phyloP scores from a whole-genome alignment of 106 monocot genomes.

The Dactylorhiza incarnata region DNA sequence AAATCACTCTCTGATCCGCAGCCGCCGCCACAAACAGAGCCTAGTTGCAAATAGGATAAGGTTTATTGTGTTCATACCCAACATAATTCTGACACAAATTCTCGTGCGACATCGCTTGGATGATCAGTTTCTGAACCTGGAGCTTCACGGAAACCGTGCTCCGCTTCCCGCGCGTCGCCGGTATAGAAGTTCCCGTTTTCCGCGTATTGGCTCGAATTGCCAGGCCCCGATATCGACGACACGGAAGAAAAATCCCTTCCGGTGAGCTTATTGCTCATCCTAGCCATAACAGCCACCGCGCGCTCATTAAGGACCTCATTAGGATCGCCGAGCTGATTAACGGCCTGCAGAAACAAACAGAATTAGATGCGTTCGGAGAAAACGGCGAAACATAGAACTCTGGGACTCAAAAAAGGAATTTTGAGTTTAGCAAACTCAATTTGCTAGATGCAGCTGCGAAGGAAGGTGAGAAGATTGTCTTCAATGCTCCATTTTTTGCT shows the following conservation, averaged over 20 bases:
- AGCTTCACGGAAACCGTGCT: slow-evolving; percentile 75
- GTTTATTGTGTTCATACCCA: slow-evolving; percentile 41
- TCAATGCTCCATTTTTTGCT: too few relatives aligned
- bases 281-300: slow-evolving; percentile 79
- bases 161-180: slow-evolving; percentile 59
- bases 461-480: too few relatives aligned
- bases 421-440: too few relatives aligned
- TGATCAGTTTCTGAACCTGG: slow-evolving; percentile 77
- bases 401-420: too few relatives aligned
- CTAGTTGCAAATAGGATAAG: not conserved
- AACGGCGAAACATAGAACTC: not conserved
- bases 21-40: too few relatives aligned
- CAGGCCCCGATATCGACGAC: slow-evolving; percentile 31
- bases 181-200: slow-evolving; percentile 29
- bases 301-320: slow-evolving; percentile 90
- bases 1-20: too few relatives aligned
- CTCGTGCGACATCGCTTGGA: slow-evolving; percentile 79
- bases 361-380: not conserved
- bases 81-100: slow-evolving; percentile 94
- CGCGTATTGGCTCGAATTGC: slow-evolving; percentile 29
- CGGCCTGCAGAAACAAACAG: slow-evolving; percentile 38
- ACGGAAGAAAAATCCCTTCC: slow-evolving; percentile 72
- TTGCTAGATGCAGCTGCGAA: too few relatives aligned
- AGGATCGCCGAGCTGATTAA: slow-evolving; percentile 92
- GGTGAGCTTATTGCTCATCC: slow-evolving; percentile 92